Conservation (phyloP, 768 basidiomycete genomes). For the Cyathus striatus region DNA sequence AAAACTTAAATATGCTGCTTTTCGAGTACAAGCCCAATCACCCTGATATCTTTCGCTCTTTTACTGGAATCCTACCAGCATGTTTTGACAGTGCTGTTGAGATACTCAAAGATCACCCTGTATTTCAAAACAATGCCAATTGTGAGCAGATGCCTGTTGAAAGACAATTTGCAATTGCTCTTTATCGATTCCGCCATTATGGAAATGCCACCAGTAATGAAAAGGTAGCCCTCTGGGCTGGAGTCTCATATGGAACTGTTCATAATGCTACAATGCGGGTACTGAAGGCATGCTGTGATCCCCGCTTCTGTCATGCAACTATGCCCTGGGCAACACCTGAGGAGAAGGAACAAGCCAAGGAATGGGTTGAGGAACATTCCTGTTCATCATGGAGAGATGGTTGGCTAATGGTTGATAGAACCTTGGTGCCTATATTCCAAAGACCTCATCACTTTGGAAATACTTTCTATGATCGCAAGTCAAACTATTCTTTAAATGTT, state of each 20-base stretch:
- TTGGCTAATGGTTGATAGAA: slow-evolving; percentile 33
- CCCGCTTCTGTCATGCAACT: slow-evolving; percentile 14
- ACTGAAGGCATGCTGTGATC: slow-evolving; percentile 16
- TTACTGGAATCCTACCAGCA: slow-evolving; percentile 14
- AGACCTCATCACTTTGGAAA: slow-evolving; percentile 26
- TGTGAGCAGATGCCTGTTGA: slow-evolving; percentile 19
- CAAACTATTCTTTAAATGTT: slow-evolving; percentile 31
- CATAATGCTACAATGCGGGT: slow-evolving; percentile 16
- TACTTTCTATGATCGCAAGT: slow-evolving; percentile 31
- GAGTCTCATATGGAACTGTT: slow-evolving; percentile 28
- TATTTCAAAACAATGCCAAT: slow-evolving; percentile 22
- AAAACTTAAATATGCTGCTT: too few relatives aligned
- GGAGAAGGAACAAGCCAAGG: slow-evolving; percentile 30
- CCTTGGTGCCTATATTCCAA: slow-evolving; percentile 23
- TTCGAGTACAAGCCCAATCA: too few relatives aligned
- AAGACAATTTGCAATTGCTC: slow-evolving; percentile 28
- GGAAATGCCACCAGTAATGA: slow-evolving; percentile 27
- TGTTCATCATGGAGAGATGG: slow-evolving; percentile 29
- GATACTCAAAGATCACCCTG: slow-evolving; percentile 11
- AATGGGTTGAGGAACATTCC: slow-evolving; percentile 26
- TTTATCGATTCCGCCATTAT: slow-evolving; percentile 30
- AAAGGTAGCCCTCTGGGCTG: slow-evolving; percentile 29
- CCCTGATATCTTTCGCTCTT: slow-evolving; percentile 11
- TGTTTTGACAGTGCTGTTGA: slow-evolving; percentile 16
- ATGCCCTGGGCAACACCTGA: slow-evolving; percentile 20